These are phyloP conservation scores for Dictyostelium discoideum DNA, from an alignment of 78 protist species.

Conservation along the genomic window DNA sequence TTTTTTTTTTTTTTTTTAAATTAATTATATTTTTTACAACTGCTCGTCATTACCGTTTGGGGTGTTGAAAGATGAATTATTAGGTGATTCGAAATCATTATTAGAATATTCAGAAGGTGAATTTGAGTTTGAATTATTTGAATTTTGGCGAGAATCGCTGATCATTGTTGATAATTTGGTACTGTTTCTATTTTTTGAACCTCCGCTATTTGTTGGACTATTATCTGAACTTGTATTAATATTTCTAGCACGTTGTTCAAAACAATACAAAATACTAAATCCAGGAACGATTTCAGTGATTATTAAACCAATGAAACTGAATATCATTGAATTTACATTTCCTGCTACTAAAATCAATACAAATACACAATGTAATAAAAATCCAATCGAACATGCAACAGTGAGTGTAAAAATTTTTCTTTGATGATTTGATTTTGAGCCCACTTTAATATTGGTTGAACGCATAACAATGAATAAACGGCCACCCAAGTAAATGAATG, in stretches of 20 bases:
- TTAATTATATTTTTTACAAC: too few relatives aligned
- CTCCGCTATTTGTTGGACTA: background rate
- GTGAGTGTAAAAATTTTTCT: background rate
- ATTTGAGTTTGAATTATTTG: background rate
- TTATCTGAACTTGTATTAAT: too few relatives aligned
- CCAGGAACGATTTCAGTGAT: conserved; percentile 22
- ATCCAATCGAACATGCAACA: background rate
- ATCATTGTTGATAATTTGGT: background rate
- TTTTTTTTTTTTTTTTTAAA: too few relatives aligned
- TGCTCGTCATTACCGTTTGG: background rate
- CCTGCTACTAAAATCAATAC: conserved; percentile 7
- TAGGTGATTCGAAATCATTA: background rate
- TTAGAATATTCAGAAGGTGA: background rate
- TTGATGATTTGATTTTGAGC: background rate
- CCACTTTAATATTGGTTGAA: background rate
- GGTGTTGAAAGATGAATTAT: background rate
- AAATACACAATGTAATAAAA: conserved; percentile 12
- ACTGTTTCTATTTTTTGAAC: background rate
- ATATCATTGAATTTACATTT: background rate
- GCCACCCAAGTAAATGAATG: background rate
- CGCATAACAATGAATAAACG: background rate
- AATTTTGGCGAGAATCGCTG: background rate
- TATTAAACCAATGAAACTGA: background rate
- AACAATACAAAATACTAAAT: background rate
- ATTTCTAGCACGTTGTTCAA: background rate